phyloP scores from a whole-genome alignment of 306 rosid species.

The Begonia masoniana region DNA sequence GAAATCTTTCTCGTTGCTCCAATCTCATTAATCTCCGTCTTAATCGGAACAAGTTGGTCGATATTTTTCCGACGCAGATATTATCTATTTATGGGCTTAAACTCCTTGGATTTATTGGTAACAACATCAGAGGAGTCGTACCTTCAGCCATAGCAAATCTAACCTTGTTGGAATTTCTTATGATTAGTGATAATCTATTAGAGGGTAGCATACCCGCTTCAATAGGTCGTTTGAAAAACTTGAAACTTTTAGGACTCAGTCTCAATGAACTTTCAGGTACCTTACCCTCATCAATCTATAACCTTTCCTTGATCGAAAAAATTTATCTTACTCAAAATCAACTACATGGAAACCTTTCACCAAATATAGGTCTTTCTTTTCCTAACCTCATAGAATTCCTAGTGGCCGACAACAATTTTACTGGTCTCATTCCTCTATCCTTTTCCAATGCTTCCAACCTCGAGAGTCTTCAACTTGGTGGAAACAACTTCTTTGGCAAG shows the following conservation, averaged over 20 bases:
- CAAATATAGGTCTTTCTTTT: background rate
- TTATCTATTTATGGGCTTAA: no score
- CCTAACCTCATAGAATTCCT: background rate
- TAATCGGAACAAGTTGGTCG: constrained; percentile 15
- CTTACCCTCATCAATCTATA: constrained; percentile 30
- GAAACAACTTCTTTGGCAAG: background rate
- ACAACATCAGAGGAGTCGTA: constrained; percentile 31
- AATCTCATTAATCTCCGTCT: constrained; percentile 30
- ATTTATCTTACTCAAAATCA: background rate
- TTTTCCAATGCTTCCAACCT: background rate
- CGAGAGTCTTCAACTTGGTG: background rate
- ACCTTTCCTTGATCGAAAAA: constrained; percentile 11
- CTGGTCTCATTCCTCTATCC: background rate
- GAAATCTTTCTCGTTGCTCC: no score
- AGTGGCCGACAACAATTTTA: background rate
- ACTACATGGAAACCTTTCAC: background rate
- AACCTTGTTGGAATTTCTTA: constrained; percentile 34
- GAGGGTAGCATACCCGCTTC: constrained; percentile 21
- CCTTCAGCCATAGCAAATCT: constrained; percentile 45
- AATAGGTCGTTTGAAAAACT: constrained; percentile 29
- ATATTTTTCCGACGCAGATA: no score
- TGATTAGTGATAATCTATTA: constrained; percentile 46
- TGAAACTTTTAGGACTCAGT: constrained; percentile 35
- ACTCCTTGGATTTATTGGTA: constrained; percentile 26
- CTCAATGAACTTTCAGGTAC: constrained; percentile 47